Base-by-base conservation (phyloP, 2,329 filamentous ascomycete genomes). In the Torrubiella hemipterigena region DNA sequence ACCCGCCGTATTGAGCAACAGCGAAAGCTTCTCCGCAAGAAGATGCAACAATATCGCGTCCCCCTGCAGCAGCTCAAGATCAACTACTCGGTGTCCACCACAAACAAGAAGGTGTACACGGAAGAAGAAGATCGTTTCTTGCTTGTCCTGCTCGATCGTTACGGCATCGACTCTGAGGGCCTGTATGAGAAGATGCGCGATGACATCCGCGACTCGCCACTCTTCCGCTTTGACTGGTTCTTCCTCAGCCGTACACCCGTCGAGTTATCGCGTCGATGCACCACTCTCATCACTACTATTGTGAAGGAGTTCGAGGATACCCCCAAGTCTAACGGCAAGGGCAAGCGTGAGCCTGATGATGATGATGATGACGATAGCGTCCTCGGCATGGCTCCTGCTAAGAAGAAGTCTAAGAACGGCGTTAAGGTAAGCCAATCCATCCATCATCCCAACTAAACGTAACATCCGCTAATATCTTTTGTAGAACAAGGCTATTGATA, bases 191-290 rank as follows among this genome's bases (percentile, higher is more conserved):
- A 77, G 53, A 94, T 98, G 50, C 80, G 91, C n/a, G 89, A 96
- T 42, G 91, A 96, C 52, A 94, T 98, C 42, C 81, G 87, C 20
- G 86, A 95, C 42, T 89, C 81, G 34, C 87, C 91, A 8, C 65
- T 98, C 4, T 98, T 98, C 70, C 77, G 91, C 23, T 98, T 98
- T 48, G 91, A 98, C 53, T 98, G 93, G 93, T 98, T 98, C 64
- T 95, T 98, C 67, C 69, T 98, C 24, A 93, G 84, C 54, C 76
- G 91, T 27, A 98, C 89, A 4, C 85, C 91, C 0, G 78, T 87
- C 30, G 91, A 98, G 58, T 81, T 98, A 45, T 81, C 85, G 38
- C 78, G 91, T 45, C 76, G 93, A 31, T 96, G 91, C 61, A 93
- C 83, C 19, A 98, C 93, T 2, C 69, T 98, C 31, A 74, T 98